These are phyloP conservation scores for Phaffia australis DNA, from an alignment of 768 basidiomycete species.

Conservation along the genomic window DNA sequence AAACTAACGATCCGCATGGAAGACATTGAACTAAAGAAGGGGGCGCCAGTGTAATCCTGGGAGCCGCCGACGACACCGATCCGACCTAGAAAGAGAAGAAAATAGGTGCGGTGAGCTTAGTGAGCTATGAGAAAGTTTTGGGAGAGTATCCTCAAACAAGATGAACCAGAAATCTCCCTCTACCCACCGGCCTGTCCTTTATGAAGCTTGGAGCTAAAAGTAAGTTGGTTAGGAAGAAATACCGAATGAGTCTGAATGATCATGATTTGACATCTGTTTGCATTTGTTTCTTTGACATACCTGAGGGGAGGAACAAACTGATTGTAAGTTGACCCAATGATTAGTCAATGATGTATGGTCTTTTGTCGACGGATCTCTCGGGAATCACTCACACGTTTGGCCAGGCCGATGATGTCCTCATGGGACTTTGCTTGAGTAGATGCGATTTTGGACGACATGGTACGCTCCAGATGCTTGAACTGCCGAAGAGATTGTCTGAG, in stretches of 20 bases:
- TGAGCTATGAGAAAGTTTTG: too few species aligned
- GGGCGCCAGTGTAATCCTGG: slow-evolving; percentile 78
- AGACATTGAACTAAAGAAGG: slow-evolving; percentile 87
- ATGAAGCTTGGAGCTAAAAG: slow-evolving; percentile 20
- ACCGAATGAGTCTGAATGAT: not conserved
- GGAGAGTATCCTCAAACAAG: not conserved
- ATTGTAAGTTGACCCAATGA: not conserved
- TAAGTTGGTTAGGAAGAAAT: not conserved
- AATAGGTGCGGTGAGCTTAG: not conserved
- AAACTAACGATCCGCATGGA: slow-evolving; percentile 62
- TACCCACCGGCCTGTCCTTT: slow-evolving; percentile 23
- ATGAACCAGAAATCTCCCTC: not conserved
- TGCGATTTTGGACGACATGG: too few species aligned
- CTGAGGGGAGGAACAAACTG: slow-evolving; percentile 17
- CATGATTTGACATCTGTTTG: not conserved
- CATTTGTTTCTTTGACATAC: not conserved
- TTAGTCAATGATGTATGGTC: not conserved
- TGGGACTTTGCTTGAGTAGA: not conserved
- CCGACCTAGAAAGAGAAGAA: slow-evolving; percentile 4
- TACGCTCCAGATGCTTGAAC: too few species aligned
- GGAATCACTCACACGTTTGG: slow-evolving; percentile 1
- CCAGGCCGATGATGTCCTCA: slow-evolving; percentile 4
- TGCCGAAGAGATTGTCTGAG: not conserved
- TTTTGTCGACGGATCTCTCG: too few species aligned
- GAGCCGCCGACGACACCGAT: slow-evolving; percentile 23